These are phyloP conservation scores for Vigna angularis DNA, from an alignment of 306 rosid species.

Conservation along the genomic window DNA sequence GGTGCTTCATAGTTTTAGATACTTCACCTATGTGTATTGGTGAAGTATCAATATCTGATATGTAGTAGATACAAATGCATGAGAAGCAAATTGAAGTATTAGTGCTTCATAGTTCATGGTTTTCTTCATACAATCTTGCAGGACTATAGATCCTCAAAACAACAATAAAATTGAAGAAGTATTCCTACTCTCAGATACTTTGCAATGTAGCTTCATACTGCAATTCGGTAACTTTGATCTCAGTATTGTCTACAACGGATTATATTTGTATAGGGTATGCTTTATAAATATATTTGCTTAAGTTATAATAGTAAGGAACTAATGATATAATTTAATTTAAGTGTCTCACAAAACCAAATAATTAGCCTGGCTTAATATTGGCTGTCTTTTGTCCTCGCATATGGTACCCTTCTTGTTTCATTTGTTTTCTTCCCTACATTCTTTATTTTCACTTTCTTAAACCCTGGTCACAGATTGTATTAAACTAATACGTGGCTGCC, in stretches of 20 bases:
- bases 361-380: not conserved
- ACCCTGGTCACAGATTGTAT: slow-evolving; percentile 12
- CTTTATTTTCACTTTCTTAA: not conserved
- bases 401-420: not conserved
- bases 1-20: no score
- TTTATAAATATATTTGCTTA: not conserved
- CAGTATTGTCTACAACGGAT: slow-evolving; percentile 6
- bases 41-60: no score
- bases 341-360: not conserved
- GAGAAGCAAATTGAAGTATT: no score
- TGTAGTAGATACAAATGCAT: no score
- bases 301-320: slow-evolving; percentile 24
- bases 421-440: not conserved
- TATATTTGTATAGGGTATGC: not conserved
- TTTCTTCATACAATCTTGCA: no score
- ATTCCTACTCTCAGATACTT: slow-evolving; percentile 19
- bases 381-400: slow-evolving; percentile 9
- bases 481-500: not conserved
- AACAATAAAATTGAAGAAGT: not conserved
- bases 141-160: no score
- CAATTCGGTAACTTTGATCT: slow-evolving; percentile 12
- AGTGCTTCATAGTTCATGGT: no score
- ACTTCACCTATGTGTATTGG: no score
- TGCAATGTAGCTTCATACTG: slow-evolving; percentile 9
- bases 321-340: slow-evolving; percentile 21